These are phyloP conservation scores for Neophaeococcomyces aloes DNA, from an alignment of 2,329 filamentous ascomycete genomes.

Conservation along the genomic window DNA sequence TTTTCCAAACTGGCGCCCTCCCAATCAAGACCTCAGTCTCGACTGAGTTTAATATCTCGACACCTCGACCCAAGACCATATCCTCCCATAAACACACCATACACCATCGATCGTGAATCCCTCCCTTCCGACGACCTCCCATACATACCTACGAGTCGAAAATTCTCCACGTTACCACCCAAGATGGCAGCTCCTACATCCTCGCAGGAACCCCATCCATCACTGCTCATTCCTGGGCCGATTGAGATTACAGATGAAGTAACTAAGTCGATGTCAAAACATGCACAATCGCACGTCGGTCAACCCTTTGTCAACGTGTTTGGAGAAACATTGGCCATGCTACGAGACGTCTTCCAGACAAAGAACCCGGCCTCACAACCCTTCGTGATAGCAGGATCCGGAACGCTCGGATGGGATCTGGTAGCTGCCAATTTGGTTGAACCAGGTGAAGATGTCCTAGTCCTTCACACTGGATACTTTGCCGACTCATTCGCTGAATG, in stretches of 20 bases:
- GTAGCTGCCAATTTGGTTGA: conserved; percentile 90
- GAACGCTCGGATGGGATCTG: conserved; percentile 92
- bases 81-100: conserved; percentile 53
- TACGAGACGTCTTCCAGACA: conserved; percentile 91
- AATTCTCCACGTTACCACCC: conserved; percentile 14
- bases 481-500: conserved; percentile 90
- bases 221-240: conserved; percentile 89
- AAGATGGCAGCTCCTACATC: conserved; percentile 17
- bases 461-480: conserved; percentile 95
- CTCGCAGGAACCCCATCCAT: conserved; percentile 49
- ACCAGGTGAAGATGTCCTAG: conserved; percentile 77
- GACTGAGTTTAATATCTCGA: conserved; percentile 50
- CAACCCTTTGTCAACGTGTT: conserved; percentile 81
- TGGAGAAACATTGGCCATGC: conserved; percentile 75
- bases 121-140: conserved; percentile 43
- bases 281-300: conserved; percentile 75
- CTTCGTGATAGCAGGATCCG: conserved; percentile 86
- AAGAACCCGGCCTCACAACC: conserved; percentile 73
- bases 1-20: conserved; percentile 39
- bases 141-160: conserved; percentile 27
- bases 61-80: conserved; percentile 45
- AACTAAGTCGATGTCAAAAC: conserved; percentile 18
- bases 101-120: conserved; percentile 47
- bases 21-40: conserved; percentile 34
- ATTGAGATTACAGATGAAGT: conserved; percentile 20